Percentiles rank a stretch among this genome's conserved stretches.
phyloP scores from a whole-genome alignment of 352 stramenopile species.

The Plasmopara viticola region DNA sequence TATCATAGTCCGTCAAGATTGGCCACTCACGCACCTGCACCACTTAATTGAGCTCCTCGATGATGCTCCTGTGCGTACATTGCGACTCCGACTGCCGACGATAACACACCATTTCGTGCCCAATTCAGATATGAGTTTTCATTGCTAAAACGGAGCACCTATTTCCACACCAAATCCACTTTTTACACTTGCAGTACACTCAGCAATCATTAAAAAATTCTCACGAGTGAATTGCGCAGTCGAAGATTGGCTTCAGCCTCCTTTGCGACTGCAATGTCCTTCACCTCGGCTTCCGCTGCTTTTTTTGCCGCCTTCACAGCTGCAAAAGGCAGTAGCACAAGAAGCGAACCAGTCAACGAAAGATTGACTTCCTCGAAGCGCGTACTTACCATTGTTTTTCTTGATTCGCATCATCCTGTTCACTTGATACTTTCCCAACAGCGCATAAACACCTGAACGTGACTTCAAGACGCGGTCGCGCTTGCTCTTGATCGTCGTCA shows the following conservation, averaged over 20 bases:
- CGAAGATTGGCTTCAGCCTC: slow-evolving; percentile 25
- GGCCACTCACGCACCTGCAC: slow-evolving; percentile 36
- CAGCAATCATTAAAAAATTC: not conserved
- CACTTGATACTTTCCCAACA: slow-evolving; percentile 24
- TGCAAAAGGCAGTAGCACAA: not conserved
- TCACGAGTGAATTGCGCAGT: slow-evolving; percentile 33
- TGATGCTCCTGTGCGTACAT: slow-evolving; percentile 88
- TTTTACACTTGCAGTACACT: not conserved
- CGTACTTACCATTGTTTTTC: slow-evolving; percentile 18
- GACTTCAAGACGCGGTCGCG: slow-evolving; percentile 10
- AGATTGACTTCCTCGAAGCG: not conserved
- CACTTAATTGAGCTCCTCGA: slow-evolving; percentile 74
- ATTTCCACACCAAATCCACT: not conserved
- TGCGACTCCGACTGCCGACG: slow-evolving; percentile 71
- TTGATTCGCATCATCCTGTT: slow-evolving; percentile 25
- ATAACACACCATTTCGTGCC: slow-evolving; percentile 79
- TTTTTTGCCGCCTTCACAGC: slow-evolving; percentile 26
- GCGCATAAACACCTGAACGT: slow-evolving; percentile 11
- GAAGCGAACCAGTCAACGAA: slow-evolving; percentile 1
- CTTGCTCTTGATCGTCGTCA: slow-evolving; percentile 16
- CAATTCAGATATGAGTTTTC: slow-evolving; percentile 88
- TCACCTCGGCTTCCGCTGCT: slow-evolving; percentile 21
- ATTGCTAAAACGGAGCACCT: slow-evolving; percentile 78
- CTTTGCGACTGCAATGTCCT: slow-evolving; percentile 17
- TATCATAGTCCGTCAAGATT: too few relatives aligned